Percentiles rank a stretch among this genome's conserved stretches.
Evolutionary conservation across 345 rosid genomes (phyloP).

Genomic region (Stellera chamaejasme): DNA sequence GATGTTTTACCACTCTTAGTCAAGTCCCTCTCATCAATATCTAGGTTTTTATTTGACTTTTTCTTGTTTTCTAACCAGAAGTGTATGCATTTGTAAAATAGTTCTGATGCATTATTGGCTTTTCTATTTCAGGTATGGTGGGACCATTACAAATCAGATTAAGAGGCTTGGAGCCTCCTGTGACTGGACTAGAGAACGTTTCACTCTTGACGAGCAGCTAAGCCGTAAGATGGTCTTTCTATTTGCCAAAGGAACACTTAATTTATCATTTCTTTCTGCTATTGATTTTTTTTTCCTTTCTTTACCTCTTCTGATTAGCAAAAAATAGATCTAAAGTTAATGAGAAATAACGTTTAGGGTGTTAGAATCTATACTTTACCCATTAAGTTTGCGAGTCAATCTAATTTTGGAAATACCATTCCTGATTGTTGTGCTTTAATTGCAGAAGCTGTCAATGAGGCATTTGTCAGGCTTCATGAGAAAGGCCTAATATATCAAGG

Average conservation of each 20-base stretch:
- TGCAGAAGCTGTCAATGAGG: conserved; percentile 89
- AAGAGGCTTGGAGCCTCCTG: conserved; percentile 98
- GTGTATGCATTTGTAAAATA: neutral
- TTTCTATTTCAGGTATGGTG: conserved; percentile 66
- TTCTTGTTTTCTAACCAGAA: too few species aligned
- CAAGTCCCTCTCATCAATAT: neutral
- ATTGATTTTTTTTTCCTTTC: too few species aligned
- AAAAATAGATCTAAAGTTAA: neutral
- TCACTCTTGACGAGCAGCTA: conserved; percentile 95
- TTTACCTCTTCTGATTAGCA: conserved; percentile 3
- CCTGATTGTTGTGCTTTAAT: conserved; percentile 18
- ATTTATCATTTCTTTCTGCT: too few species aligned
- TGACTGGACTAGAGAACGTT: conserved; percentile 91
- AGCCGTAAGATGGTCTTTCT: conserved; percentile 83
- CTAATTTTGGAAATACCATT: neutral
- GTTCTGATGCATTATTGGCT: conserved; percentile 6
- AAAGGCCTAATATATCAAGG: conserved; percentile 97
- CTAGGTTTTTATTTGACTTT: conserved; percentile 6
- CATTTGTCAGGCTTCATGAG: conserved; percentile 84
- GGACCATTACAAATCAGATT: conserved; percentile 87
- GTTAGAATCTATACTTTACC: neutral
- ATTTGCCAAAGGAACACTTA: conserved; percentile 13
- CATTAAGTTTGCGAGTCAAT: neutral
- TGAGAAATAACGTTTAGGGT: neutral
- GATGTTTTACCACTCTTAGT: neutral